Conservation (phyloP, 2,329 filamentous ascomycete species). For the Blastomyces gilchristii region DNA sequence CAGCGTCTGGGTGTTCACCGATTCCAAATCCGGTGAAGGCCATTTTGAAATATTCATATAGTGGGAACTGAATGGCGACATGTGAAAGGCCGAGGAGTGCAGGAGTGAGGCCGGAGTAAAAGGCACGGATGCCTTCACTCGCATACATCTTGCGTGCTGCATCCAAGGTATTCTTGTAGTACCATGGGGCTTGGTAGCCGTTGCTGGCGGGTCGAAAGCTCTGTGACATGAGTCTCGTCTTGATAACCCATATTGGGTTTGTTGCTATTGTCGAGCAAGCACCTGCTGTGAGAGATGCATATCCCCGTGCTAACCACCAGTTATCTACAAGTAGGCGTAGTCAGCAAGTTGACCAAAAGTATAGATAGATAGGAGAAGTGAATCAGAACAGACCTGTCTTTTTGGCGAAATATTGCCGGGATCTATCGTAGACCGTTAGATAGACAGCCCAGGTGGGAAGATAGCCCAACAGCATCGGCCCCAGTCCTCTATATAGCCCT, state of each 20-base stretch:
- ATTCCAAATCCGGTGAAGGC: conserved; percentile 83
- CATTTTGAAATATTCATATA: conserved; percentile 88
- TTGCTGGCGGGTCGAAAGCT: conserved; percentile 38
- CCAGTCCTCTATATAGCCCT: conserved; percentile 86
- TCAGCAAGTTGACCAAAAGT: conserved; percentile 14
- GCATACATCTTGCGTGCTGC: conserved; percentile 93
- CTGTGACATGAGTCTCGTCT: conserved; percentile 96
- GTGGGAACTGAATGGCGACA: conserved; percentile 92
- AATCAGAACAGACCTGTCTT: conserved; percentile 46
- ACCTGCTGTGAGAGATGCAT: conserved; percentile 82
- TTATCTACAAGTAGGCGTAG: conserved; percentile 46
- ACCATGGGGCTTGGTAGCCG: conserved; percentile 54
- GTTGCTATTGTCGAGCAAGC: conserved; percentile 88
- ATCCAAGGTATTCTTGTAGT: conserved; percentile 81
- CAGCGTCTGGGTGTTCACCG: conserved; percentile 55
- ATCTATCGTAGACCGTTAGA: conserved; percentile 90
- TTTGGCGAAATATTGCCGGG: conserved; percentile 62
- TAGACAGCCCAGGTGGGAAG: conserved; percentile 97
- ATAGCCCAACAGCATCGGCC: conserved; percentile 91
- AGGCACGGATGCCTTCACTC: conserved; percentile 76
- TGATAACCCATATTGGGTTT: conserved; percentile 99
- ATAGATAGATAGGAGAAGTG: background rate
- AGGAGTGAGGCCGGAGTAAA: conserved; percentile 90
- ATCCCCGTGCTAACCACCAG: conserved; percentile 67
- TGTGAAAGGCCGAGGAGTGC: conserved; percentile 86